Base-by-base conservation (phyloP, 257 asterid genomes). In the Lantana camara region DNA sequence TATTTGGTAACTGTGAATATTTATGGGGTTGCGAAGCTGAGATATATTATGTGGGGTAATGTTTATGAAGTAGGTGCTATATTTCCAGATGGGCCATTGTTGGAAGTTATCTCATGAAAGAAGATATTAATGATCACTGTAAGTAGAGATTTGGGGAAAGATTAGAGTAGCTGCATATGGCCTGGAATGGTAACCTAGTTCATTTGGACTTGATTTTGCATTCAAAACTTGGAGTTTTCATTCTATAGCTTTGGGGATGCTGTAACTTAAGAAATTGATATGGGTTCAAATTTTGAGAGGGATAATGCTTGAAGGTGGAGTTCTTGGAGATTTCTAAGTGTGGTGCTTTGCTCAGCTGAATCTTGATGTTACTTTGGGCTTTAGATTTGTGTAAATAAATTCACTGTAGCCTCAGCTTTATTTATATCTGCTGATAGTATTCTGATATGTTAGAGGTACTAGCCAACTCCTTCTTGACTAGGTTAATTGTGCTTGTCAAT, bases 341-440 rank as follows among this genome's bases (percentile, higher is more conserved):
- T n/a, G n/a, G n/a, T 53, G 46, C 42, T 38, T 47, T 48, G 7
- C 8, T 47, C 19, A 9, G 16, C 32, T 51, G 53, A 48, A 62
- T 55, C 57, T 47, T 68, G 27, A 50, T 32, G 55, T 67, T 69
- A 23, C 64, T 48, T 55, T 30, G 42, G 20, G 12, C 64, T 30
- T n/a, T n/a, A 9, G 59, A 65, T 52, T 57, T 29, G 16, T 42
- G 37, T 23, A 22, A 49, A 47, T 57, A 51, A 20, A 42, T 53
- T 60, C 12, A 29, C 60, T 37, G 6, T 20, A 32, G 41, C 47
- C 63, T 44, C 22, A 45, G 66, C 17, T 37, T 48, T 57, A 21
- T 40, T 8, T 12, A 32, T 70, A 27, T 66, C 37, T 66, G 29
- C 11, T 14, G 46, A 29, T 65, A 42, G n/a, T n/a, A n/a, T n/a